Evolutionary conservation across 441 rosid species (phyloP), one percentile per base, ranked within the genome.

Genomic region (Erodium moschatum): DNA sequence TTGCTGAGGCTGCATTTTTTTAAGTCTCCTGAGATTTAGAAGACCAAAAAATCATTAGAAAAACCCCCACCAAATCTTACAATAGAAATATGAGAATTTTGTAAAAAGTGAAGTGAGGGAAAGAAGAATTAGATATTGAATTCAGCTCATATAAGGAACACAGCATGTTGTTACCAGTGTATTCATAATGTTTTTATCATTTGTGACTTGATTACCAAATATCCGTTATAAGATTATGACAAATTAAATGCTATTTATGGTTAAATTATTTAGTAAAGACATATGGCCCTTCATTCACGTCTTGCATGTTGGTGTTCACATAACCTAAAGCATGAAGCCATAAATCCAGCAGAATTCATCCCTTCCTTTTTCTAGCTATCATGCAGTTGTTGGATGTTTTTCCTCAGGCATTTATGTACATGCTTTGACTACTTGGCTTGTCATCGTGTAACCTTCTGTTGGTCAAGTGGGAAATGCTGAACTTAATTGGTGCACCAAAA

Each of bases 1-100:
- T 83, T 94, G 99, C 78, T 94, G 99, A 61, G 97, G 99, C 80
- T 87, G 97, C 99, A 94, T 91, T 84, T 94, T 94, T 77, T 91
- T 89, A 48, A 94, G 92, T 81, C 92, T 82, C 96, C 99, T 94
- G 77, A 80, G 74, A 78, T 78, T 33, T 3, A 33, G 21, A 18
- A n/a, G 44, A 24, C 5, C n/a, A 44, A 44, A 19, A 65, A 65
- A 61, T 9, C 67, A 38, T 33, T 7, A 65, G 58, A 19, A 12
- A 70, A 33, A 3, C 18, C 56, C 65, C 35, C 19, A 67, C 64
- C 65, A 13, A 58, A 73, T 9, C 18, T 56, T 56, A 18, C 24
- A 10, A 44, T 44, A 44, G 50, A 44, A 44, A 44, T 44, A 44
- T 12, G 50, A 38, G 48, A 65, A 33, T 33, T 15, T 10, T 15